Percentiles rank a stretch among this genome's conserved stretches.
Evolutionary conservation across 768 basidiomycete genomes (phyloP).

Genomic region (Pleurotus tuber-regium): DNA sequence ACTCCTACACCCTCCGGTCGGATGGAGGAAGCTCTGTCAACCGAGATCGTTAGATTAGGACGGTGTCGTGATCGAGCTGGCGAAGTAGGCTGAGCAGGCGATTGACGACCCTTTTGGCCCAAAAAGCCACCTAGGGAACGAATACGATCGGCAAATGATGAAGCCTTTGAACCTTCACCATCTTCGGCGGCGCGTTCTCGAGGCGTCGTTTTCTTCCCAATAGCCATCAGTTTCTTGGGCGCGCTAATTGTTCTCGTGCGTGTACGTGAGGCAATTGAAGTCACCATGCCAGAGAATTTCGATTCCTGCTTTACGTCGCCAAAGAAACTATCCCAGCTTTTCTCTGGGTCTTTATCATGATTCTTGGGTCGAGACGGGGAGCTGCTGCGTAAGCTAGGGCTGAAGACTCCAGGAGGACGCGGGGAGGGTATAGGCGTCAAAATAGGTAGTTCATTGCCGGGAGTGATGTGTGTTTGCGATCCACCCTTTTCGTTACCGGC

Average conservation of each 20-base stretch:
- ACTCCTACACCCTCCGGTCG: constrained; percentile 20
- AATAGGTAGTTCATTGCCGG: constrained; percentile 32
- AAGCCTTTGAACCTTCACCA: constrained; percentile 19
- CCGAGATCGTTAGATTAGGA: constrained; percentile 41
- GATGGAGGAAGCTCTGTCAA: constrained; percentile 34
- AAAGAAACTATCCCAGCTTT: constrained; percentile 47
- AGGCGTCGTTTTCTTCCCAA: constrained; percentile 39
- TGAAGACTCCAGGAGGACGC: constrained; percentile 21
- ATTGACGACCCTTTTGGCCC: constrained; percentile 21
- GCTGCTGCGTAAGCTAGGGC: constrained; percentile 18
- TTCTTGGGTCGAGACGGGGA: constrained; percentile 17
- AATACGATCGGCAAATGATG: not conserved
- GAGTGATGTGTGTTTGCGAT: constrained; percentile 6
- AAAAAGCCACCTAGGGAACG: constrained; percentile 29
- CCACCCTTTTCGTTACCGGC: constrained; percentile 23
- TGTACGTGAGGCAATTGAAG: constrained; percentile 23
- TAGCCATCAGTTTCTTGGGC: constrained; percentile 41
- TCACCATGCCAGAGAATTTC: constrained; percentile 11
- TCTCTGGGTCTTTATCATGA: constrained; percentile 27
- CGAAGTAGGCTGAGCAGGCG: constrained; percentile 11
- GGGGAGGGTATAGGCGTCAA: constrained; percentile 52
- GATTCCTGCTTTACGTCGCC: constrained; percentile 16
- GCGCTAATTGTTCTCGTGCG: constrained; percentile 21
- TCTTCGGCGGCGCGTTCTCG: constrained; percentile 33
- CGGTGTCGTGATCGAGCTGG: constrained; percentile 17